phyloP scores from a whole-genome alignment of 2,329 filamentous ascomycete species.

The Sclerotinia sclerotiorum region DNA sequence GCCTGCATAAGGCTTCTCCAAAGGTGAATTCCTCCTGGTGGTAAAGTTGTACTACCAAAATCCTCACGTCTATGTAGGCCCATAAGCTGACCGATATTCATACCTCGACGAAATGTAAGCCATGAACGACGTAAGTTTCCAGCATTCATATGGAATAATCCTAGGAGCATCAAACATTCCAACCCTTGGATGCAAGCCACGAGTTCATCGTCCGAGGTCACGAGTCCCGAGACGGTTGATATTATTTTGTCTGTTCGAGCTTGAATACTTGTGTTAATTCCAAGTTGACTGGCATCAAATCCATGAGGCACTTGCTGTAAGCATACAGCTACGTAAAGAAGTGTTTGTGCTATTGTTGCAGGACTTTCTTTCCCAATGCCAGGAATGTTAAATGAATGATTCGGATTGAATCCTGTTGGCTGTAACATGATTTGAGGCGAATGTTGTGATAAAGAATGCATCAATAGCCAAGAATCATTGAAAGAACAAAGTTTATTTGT shows the following conservation, averaged over 20 bases:
- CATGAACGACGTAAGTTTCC: constrained; percentile 53
- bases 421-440: constrained; percentile 15
- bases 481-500: constrained; percentile 32
- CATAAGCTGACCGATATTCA: constrained; percentile 47
- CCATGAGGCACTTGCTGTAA: constrained; percentile 36
- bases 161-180: constrained; percentile 52
- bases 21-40: constrained; percentile 39
- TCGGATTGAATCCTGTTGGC: constrained; percentile 10
- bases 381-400: constrained; percentile 31
- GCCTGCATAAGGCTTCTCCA: constrained; percentile 49
- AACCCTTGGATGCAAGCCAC: constrained; percentile 51
- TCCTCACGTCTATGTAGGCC: constrained; percentile 33
- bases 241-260: constrained; percentile 36
- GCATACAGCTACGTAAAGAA: constrained; percentile 37
- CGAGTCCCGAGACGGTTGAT: constrained; percentile 36
- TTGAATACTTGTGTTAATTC: constrained; percentile 30
- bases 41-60: neutral
- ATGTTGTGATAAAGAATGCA: constrained; percentile 31
- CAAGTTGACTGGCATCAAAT: constrained; percentile 33
- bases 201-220: constrained; percentile 51
- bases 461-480: constrained; percentile 35
- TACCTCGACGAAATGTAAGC: constrained; percentile 48
- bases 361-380: constrained; percentile 33
- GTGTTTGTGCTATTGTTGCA: constrained; percentile 33
- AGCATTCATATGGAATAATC: constrained; percentile 48